Percentiles rank a stretch among this genome's conserved stretches.
phyloP scores from a whole-genome alignment of 2,329 filamentous ascomycete genomes.

The Fusarium kyushuense region DNA sequence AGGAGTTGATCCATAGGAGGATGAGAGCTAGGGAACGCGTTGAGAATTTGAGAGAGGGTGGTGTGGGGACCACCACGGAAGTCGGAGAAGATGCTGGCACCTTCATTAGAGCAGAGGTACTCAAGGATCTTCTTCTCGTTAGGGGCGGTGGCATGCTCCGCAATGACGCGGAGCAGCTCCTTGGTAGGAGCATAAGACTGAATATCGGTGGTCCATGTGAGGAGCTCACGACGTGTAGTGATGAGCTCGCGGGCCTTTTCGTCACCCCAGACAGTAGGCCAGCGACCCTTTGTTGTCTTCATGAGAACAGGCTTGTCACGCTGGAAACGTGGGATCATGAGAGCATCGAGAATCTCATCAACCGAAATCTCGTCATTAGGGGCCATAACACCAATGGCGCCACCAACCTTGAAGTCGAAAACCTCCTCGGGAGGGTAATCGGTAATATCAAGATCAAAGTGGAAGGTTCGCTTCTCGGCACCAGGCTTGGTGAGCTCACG shows the following conservation, averaged over 20 bases:
- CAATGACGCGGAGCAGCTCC: slow-evolving; percentile 83
- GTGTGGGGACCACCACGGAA: slow-evolving; percentile 90
- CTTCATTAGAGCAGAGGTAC: slow-evolving; percentile 89
- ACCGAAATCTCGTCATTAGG: slow-evolving; percentile 84
- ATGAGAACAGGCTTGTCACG: slow-evolving; percentile 86
- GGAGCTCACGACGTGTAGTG: slow-evolving; percentile 89
- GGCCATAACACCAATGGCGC: slow-evolving; percentile 92
- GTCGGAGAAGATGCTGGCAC: slow-evolving; percentile 93
- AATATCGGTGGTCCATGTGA: slow-evolving; percentile 95
- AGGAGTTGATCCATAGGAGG: slow-evolving; percentile 87
- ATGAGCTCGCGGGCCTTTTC: slow-evolving; percentile 86
- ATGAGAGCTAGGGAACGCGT: slow-evolving; percentile 91
- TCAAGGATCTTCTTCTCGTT: slow-evolving; percentile 90
- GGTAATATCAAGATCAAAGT: slow-evolving; percentile 96
- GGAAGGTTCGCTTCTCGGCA: slow-evolving; percentile 96
- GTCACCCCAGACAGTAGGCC: slow-evolving; percentile 98
- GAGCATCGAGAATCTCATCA: slow-evolving; percentile 83
- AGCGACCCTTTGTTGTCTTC: slow-evolving; percentile 83
- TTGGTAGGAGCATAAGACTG: slow-evolving; percentile 95
- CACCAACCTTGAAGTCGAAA: slow-evolving; percentile 95
- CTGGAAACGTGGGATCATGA: slow-evolving; percentile 83
- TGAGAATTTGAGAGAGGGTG: slow-evolving; percentile 85
- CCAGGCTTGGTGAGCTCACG: slow-evolving; percentile 88
- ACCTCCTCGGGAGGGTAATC: slow-evolving; percentile 88
- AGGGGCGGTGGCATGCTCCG: slow-evolving; percentile 82